Evolutionary conservation across 257 asterid genomes (phyloP).

Genomic region (Jacaranda mimosifolia): DNA sequence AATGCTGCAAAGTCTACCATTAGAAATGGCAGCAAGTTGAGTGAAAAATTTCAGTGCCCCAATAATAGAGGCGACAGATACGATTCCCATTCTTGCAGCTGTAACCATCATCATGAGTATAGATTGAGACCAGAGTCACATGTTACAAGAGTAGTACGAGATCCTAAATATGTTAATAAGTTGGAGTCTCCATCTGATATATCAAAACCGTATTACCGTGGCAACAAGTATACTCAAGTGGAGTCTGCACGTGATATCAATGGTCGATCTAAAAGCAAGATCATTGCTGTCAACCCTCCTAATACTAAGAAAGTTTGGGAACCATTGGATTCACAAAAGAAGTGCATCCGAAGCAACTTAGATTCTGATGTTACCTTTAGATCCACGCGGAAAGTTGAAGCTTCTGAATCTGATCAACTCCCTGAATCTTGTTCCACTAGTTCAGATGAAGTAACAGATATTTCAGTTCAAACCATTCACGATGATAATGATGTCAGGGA

Average conservation of each 20-base stretch:
- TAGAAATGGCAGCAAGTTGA: conserved; percentile 68
- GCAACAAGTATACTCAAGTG: conserved; percentile 56
- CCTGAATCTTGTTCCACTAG: conserved; percentile 58
- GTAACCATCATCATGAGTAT: conserved; percentile 67
- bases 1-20: conserved; percentile 56
- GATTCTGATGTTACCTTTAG: conserved; percentile 76
- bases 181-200: conserved; percentile 60
- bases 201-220: conserved; percentile 71
- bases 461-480: conserved; percentile 48
- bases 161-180: conserved; percentile 55
- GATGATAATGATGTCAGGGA: conserved; percentile 49
- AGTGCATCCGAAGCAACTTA: conserved; percentile 69
- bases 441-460: conserved; percentile 54
- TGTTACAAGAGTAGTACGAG: conserved; percentile 53
- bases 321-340: conserved; percentile 87
- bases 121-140: conserved; percentile 65
- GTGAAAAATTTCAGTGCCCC: conserved; percentile 60
- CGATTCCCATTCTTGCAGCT: conserved; percentile 69
- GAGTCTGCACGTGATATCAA: conserved; percentile 58
- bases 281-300: conserved; percentile 47
- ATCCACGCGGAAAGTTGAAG: conserved; percentile 59
- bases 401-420: conserved; percentile 58
- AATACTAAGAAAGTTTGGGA: conserved; percentile 90
- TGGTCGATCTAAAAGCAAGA: conserved; percentile 71
- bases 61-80: conserved; percentile 62